phyloP scores from a whole-genome alignment of 805 yeast species.

The Metschnikowia proteae region DNA sequence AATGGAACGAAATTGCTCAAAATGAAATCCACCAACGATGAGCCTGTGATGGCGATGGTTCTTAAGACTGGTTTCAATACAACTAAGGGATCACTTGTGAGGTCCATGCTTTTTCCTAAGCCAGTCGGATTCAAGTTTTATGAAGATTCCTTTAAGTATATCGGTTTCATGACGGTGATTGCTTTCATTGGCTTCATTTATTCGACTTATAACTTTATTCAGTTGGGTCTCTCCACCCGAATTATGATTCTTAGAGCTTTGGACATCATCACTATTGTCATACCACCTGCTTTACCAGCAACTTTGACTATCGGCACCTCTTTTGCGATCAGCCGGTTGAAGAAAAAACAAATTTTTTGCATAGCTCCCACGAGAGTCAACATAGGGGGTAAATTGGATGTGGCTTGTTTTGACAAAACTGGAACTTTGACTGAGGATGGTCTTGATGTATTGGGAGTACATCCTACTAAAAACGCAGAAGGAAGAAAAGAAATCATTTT shows the following conservation, averaged over 20 bases:
- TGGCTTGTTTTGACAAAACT: conserved; percentile 91
- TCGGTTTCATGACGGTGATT: conserved; percentile 87
- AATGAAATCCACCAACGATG: conserved; percentile 67
- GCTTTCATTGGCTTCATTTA: conserved; percentile 82
- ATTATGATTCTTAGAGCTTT: conserved; percentile 83
- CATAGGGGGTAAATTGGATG: conserved; percentile 91
- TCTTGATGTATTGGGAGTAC: conserved; percentile 70
- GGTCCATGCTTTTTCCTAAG: conserved; percentile 96
- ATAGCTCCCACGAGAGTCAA: conserved; percentile 93
- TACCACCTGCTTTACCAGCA: conserved; percentile 98
- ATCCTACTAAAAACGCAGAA: conserved; percentile 38
- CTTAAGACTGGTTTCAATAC: conserved; percentile 91
- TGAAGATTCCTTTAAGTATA: conserved; percentile 90
- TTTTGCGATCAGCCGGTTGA: conserved; percentile 77
- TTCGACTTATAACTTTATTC: conserved; percentile 78
- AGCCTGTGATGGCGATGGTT: conserved; percentile 82
- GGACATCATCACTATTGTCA: conserved; percentile 93
- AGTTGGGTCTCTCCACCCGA: conserved; percentile 63
- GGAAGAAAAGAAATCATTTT: conserved; percentile 40
- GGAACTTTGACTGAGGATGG: conserved; percentile 98
- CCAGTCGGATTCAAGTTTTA: conserved; percentile 93
- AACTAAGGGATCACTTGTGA: conserved; percentile 87
- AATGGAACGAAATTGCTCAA: conserved; percentile 88
- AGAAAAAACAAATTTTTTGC: conserved; percentile 68
- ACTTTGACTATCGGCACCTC: conserved; percentile 95